Evolutionary conservation across 2,329 filamentous ascomycete species (phyloP), one percentile per base, ranked within the genome.

Genomic region (Epichloe gansuensis): DNA sequence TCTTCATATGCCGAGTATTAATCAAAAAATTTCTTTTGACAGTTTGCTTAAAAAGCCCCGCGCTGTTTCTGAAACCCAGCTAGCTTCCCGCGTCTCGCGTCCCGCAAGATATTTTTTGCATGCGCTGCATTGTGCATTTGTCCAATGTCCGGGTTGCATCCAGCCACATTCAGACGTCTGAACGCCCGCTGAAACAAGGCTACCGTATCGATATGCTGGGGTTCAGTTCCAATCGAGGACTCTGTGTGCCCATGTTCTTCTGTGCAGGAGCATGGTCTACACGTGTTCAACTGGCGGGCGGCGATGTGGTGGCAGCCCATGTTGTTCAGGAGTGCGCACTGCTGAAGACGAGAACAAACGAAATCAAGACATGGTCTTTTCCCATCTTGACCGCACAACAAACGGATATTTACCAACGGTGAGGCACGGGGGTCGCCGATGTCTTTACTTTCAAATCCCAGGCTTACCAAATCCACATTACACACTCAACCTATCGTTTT

Each of bases 251-350:
- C 43, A 38, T 25, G 23, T 8, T 15, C n/a, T 35, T 42, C 25
- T 25, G n/a, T 21, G 25, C 39, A 27, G 44, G 23, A 39, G 36
- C 52, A 51, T 51, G 52, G 52, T 38, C 35, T 34, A 51, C 52
- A 53, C 52, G 52, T 51, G 52, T 47, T 36, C 9, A 46, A 40
- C 38, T 25, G 49, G 40, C 31, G 47, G 35, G 43, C 35, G 45
- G 39, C 45, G 34, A 40, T 50, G 35, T 13, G 40, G 41, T 21
- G 31, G 34, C 49, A 51, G 43, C 5, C 39, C 23, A 34, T 15
- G 41, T 41, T n/a, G 31, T n/a, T 44, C 52, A 53, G 44, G 52
- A 45, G 27, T 45, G 17, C 17, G 17, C 17, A 21, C 17, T 21
- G 27, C 15, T 36, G 36, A 41, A 31, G 35, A 46, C 35, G 38